Percentiles rank a stretch among this genome's conserved stretches.
Conservation (phyloP, 495 filamentous ascomycete genomes). For the Cercophora scortea region DNA sequence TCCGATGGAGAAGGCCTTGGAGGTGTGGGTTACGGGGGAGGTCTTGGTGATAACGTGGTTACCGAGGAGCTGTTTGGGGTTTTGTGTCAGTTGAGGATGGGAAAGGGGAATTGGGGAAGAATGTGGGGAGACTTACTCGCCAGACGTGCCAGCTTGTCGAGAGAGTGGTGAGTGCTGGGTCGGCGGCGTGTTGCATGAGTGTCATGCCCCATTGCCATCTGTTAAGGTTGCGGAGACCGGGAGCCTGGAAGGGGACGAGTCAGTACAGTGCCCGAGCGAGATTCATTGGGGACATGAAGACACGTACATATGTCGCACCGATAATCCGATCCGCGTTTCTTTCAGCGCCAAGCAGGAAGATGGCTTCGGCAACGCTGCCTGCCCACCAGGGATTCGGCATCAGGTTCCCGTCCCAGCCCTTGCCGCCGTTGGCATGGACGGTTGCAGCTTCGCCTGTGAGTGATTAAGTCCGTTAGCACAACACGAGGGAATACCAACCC, state of each 20-base stretch:
- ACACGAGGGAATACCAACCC: no score
- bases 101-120: background rate
- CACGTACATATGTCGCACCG: constrained; percentile 24
- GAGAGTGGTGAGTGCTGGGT: constrained; percentile 42
- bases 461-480: background rate
- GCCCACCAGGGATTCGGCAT: constrained; percentile 42
- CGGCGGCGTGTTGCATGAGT: constrained; percentile 44
- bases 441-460: constrained; percentile 51
- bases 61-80: constrained; percentile 41
- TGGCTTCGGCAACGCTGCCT: constrained; percentile 55
- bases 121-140: constrained; percentile 30
- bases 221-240: constrained; percentile 33
- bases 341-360: constrained; percentile 61
- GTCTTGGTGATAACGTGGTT: constrained; percentile 47
- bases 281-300: background rate
- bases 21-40: constrained; percentile 35
- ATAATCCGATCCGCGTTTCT: constrained; percentile 51
- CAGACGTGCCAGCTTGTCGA: constrained; percentile 35
- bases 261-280: background rate
- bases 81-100: constrained; percentile 20
- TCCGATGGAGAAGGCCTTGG: constrained; percentile 38
- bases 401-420: constrained; percentile 34
- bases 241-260: constrained; percentile 13
- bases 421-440: constrained; percentile 41
- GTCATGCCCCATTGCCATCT: constrained; percentile 38